These are phyloP conservation scores for Collybiopsis confluens DNA, from an alignment of 768 basidiomycete species.

Conservation along the genomic window DNA sequence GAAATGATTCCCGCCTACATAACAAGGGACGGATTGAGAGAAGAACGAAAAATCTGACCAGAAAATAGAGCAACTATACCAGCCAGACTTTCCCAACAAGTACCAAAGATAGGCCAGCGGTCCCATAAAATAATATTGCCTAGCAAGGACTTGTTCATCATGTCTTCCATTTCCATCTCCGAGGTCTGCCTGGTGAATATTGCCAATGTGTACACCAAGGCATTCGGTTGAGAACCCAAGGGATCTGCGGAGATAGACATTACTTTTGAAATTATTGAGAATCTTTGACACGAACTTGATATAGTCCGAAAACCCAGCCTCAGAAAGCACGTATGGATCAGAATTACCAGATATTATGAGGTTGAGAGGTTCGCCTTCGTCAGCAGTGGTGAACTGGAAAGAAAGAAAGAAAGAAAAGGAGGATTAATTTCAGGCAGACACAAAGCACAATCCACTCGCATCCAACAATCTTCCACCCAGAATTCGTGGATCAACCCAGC, in stretches of 20 bases:
- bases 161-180: slow-evolving; percentile 78
- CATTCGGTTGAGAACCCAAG: slow-evolving; percentile 83
- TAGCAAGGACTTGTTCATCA: slow-evolving; percentile 64
- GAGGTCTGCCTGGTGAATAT: slow-evolving; percentile 73
- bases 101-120: slow-evolving; percentile 60
- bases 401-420: too few relatives aligned
- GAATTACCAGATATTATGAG: slow-evolving; percentile 76
- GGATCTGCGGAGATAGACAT: slow-evolving; percentile 40
- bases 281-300: slow-evolving; percentile 42
- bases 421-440: too few relatives aligned
- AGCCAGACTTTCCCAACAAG: slow-evolving; percentile 83
- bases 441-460: too few relatives aligned
- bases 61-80: slow-evolving; percentile 29
- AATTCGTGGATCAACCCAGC: slow-evolving; percentile 65
- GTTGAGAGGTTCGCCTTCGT: slow-evolving; percentile 78
- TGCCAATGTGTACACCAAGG: slow-evolving; percentile 72
- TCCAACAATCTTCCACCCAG: slow-evolving; percentile 75
- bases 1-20: slow-evolving; percentile 82
- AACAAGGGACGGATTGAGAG: not conserved
- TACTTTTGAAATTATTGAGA: not conserved
- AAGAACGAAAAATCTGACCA: not conserved
- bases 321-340: slow-evolving; percentile 77
- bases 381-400: slow-evolving; percentile 57
- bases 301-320: slow-evolving; percentile 64
- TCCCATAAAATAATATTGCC: slow-evolving; percentile 61